Evolutionary conservation across 179 eudicot species (phyloP).

Genomic region (Beta lomatogona): DNA sequence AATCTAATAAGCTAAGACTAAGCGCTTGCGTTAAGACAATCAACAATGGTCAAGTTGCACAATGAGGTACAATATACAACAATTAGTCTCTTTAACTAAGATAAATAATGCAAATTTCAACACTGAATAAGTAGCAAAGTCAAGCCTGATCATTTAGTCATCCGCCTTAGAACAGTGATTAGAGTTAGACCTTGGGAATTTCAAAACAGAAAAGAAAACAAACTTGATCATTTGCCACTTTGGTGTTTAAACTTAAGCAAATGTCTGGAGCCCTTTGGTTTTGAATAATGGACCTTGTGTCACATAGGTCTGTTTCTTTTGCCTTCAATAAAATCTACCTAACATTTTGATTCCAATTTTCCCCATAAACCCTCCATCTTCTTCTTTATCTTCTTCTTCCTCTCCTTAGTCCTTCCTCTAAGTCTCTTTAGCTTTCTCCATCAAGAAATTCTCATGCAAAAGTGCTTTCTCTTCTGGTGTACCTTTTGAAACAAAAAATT

Average conservation of each 20-base stretch:
- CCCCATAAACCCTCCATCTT: slow-evolving; percentile 3
- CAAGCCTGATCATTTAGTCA: not conserved
- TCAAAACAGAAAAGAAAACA: not conserved
- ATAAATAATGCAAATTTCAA: not conserved
- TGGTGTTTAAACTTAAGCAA: not conserved
- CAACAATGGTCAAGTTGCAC: not conserved
- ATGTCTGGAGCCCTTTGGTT: not conserved
- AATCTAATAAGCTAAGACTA: not conserved
- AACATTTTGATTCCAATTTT: not conserved
- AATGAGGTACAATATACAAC: not conserved
- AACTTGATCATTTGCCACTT: not conserved
- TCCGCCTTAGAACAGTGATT: too few species aligned
- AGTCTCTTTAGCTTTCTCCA: slow-evolving; percentile 15
- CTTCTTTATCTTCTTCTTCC: slow-evolving; percentile 6
- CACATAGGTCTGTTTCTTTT: not conserved
- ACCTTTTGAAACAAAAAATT: slow-evolving; percentile 11
- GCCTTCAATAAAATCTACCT: not conserved
- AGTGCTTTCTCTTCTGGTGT: slow-evolving; percentile 13
- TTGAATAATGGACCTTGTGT: not conserved
- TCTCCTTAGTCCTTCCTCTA: slow-evolving; percentile 1
- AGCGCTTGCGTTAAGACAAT: not conserved
- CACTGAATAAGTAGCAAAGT: not conserved
- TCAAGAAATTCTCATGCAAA: slow-evolving; percentile 4
- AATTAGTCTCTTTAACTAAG: not conserved
- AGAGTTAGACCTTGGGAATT: not conserved